Evolutionary conservation across 2,329 filamentous ascomycete genomes (phyloP), one percentile per base, ranked within the genome.

Genomic region (Microsporum canis): DNA sequence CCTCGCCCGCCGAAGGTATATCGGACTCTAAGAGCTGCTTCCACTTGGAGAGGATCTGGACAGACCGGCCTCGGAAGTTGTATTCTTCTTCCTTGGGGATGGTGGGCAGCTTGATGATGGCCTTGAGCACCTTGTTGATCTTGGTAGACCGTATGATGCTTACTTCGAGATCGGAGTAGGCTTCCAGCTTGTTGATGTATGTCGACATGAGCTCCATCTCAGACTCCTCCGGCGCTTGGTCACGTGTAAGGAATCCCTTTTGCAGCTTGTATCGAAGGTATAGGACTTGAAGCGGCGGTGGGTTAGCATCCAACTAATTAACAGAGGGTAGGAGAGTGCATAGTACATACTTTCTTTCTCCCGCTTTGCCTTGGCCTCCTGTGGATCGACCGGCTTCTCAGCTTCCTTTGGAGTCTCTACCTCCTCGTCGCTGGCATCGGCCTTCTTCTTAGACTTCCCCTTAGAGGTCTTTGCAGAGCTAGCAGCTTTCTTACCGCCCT

Each of bases 91-190:
- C 94, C 63, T 86, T 87, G 3, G 91, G 91, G 67, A 99, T 95
- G 2, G 81, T 81, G 49, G 86, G 82, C 6, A 99, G 80, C 78
- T 96, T 96, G 69, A 96, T 79, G 66, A 99, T 94, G 3, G 88
- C 91, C 78, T 95, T 96, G 61, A 99, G 82, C 8, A 99, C 92
- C 78, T 99, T 99, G 84, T 97, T 92, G 75, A 99, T 96, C 81
- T 97, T 99, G 64, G 94, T 99, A 12, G 79, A 80, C 65, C 89
- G 85, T 69, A 97, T 96, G 68, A 96, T 94, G 66, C 85, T 85
- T 34, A 88, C 89, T 72, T 97, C 92, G 3, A 97, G 83, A 65
- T 95, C 88, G 1, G 84, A 73, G 80, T 84, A 87, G 5, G 80
- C 83, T 76, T 99, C 94, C 4, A 99, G 83, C 73, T 95, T 89